phyloP scores from a whole-genome alignment of 2,329 filamentous ascomycete species.

The Cladosporium austrohemisphaericum region DNA sequence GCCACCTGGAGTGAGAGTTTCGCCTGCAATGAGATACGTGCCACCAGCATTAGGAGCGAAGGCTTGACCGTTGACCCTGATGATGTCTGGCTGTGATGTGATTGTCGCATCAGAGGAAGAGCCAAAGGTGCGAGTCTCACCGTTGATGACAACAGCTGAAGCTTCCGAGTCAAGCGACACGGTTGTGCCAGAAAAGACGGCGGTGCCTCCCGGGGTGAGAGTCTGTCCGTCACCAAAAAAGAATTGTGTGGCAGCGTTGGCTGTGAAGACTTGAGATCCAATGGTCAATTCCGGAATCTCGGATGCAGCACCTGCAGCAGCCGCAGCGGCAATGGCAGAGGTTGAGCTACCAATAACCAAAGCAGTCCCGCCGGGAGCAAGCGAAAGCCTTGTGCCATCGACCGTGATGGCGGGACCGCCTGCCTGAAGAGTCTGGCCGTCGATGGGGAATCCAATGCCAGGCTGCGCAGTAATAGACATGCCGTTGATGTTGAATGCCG shows the following conservation, averaged over 20 bases:
- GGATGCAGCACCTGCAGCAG: conserved; percentile 18
- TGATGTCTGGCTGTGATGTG: conserved; percentile 27
- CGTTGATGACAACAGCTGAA: conserved; percentile 39
- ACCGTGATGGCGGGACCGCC: conserved; percentile 36
- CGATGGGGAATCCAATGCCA: conserved; percentile 28
- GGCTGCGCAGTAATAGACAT: conserved; percentile 26
- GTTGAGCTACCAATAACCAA: conserved; percentile 34
- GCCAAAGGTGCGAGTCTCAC: conserved; percentile 35
- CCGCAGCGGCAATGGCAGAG: conserved; percentile 14
- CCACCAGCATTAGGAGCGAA: conserved; percentile 27
- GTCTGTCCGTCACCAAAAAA: conserved; percentile 37
- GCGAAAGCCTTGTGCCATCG: conserved; percentile 32
- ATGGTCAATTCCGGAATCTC: conserved; percentile 38
- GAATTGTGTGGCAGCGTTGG: conserved; percentile 46
- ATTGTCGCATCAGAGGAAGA: conserved; percentile 31
- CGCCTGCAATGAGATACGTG: conserved; percentile 27
- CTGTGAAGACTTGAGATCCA: conserved; percentile 38
- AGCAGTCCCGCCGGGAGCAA: conserved; percentile 35
- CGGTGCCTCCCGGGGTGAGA: conserved; percentile 37
- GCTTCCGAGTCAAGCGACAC: conserved; percentile 40
- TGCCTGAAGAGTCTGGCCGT: conserved; percentile 34
- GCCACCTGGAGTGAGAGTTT: conserved; percentile 27
- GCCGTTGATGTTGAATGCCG: conserved; percentile 25
- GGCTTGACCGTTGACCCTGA: conserved; percentile 29
- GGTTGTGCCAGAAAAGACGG: conserved; percentile 36